Percentiles rank a stretch among this genome's conserved stretches.
phyloP scores from a whole-genome alignment of 2,329 filamentous ascomycete genomes.

The Scleromitrula shiraiana region DNA sequence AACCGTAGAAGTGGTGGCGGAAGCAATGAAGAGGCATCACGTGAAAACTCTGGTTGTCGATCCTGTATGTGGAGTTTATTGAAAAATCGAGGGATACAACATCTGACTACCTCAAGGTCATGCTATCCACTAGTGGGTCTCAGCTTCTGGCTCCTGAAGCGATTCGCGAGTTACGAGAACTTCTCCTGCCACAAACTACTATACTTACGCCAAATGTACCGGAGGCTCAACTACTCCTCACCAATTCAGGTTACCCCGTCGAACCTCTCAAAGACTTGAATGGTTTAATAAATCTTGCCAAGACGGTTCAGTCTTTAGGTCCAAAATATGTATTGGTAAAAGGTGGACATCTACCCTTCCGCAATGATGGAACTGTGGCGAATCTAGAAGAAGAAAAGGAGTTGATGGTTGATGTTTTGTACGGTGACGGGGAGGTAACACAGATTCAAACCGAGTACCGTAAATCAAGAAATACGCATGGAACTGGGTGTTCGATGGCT shows the following conservation, averaged over 20 bases:
- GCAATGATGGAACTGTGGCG: constrained; percentile 51
- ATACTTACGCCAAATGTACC: constrained; percentile 72
- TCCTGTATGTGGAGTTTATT: constrained; percentile 46
- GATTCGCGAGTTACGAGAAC: constrained; percentile 48
- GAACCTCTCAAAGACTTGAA: constrained; percentile 46
- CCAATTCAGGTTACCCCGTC: constrained; percentile 37
- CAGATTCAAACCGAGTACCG: constrained; percentile 65
- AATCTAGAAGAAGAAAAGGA: constrained; percentile 49
- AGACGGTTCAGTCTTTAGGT: constrained; percentile 57
- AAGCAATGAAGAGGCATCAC: constrained; percentile 50
- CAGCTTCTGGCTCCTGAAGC: constrained; percentile 58
- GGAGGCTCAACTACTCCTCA: constrained; percentile 60
- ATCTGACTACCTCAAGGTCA: constrained; percentile 53
- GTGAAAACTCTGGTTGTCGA: constrained; percentile 60
- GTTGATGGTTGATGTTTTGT: constrained; percentile 70
- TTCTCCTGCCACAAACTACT: constrained; percentile 58
- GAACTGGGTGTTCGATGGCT: constrained; percentile 88
- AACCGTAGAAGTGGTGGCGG: constrained; percentile 61
- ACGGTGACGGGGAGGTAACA: constrained; percentile 49
- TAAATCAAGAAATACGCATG: constrained; percentile 75
- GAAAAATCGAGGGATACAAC: background rate
- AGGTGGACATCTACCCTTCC: constrained; percentile 81
- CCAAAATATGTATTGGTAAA: constrained; percentile 80
- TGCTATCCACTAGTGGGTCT: constrained; percentile 79
- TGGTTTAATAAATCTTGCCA: constrained; percentile 63